A percentile compares a stretch with the other conserved stretches of the same genome.
These are phyloP conservation scores for Tuber indicum DNA, from an alignment of 495 filamentous ascomycete species.

Conservation along the genomic window DNA sequence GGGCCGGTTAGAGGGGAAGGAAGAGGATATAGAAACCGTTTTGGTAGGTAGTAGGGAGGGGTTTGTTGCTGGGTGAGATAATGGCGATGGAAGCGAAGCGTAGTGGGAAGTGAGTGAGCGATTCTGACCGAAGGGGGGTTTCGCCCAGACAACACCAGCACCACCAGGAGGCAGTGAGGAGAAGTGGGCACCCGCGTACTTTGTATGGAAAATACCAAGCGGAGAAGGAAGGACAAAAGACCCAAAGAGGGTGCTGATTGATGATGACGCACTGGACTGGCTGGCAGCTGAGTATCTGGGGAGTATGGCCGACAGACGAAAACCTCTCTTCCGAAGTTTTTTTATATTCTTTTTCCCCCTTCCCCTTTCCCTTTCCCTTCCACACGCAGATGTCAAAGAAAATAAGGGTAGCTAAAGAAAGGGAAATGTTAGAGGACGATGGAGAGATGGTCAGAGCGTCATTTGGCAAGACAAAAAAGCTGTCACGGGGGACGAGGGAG, in stretches of 20 bases:
- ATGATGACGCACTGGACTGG: neutral
- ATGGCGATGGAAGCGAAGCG: conserved; percentile 15
- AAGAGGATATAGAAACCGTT: conserved; percentile 9
- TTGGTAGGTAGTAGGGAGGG: conserved; percentile 17
- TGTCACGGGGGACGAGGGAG: neutral
- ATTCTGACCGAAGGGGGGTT: conserved; percentile 12
- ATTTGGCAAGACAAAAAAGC: neutral
- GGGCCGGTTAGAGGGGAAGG: conserved; percentile 7
- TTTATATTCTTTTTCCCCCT: neutral
- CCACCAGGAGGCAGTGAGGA: conserved; percentile 8
- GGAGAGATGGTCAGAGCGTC: neutral
- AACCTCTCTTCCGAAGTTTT: neutral
- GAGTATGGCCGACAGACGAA: neutral
- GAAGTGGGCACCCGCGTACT: conserved; percentile 23
- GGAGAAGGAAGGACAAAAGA: conserved; percentile 8
- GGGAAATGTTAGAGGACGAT: neutral
- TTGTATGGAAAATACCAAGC: conserved; percentile 12
- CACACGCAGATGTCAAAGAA: neutral
- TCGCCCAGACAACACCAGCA: conserved; percentile 11
- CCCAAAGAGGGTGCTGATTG: conserved; percentile 5
- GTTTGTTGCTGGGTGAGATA: conserved; percentile 8
- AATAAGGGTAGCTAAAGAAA: neutral
- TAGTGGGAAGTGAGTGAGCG: conserved; percentile 19
- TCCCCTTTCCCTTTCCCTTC: neutral
- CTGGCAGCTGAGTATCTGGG: conserved; percentile 6